These are phyloP conservation scores for Myxozyma melibiosi DNA, from an alignment of 805 yeast genomes.

Conservation along the genomic window DNA sequence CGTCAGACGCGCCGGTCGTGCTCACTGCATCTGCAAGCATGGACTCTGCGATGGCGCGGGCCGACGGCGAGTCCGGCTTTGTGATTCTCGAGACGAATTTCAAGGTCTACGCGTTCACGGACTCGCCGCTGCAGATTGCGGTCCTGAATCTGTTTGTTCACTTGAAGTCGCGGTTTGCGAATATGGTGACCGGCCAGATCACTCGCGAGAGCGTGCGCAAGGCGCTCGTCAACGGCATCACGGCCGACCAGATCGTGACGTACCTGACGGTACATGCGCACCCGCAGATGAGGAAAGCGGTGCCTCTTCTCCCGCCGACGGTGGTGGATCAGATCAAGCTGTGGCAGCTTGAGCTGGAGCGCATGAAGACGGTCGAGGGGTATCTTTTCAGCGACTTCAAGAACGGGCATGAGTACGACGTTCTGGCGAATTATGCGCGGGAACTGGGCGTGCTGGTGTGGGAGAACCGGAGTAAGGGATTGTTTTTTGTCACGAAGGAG, in stretches of 20 bases:
- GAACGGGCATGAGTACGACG: slow-evolving; percentile 72
- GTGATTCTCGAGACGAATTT: slow-evolving; percentile 91
- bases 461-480: slow-evolving; percentile 68
- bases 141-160: slow-evolving; percentile 86
- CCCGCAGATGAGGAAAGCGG: slow-evolving; percentile 77
- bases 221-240: slow-evolving; percentile 85
- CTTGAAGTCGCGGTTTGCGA: slow-evolving; percentile 78
- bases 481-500: slow-evolving; percentile 83
- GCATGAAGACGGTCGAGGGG: slow-evolving; percentile 86
- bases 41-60: slow-evolving; percentile 57
- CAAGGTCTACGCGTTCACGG: slow-evolving; percentile 60
- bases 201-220: slow-evolving; percentile 88
- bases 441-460: slow-evolving; percentile 93
- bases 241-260: slow-evolving; percentile 90
- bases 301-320: slow-evolving; percentile 81
- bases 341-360: slow-evolving; percentile 95
- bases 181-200: slow-evolving; percentile 90
- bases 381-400: slow-evolving; percentile 84
- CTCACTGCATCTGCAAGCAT: slow-evolving; percentile 75
- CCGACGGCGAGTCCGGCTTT: slow-evolving; percentile 54
- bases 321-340: slow-evolving; percentile 94
- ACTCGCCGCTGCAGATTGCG: slow-evolving; percentile 90
- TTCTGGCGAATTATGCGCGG: slow-evolving; percentile 72
- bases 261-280: slow-evolving; percentile 92
- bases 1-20: slow-evolving; percentile 76